Percentiles rank a stretch among this genome's conserved stretches.
phyloP scores from a whole-genome alignment of 176 grass and related monocot genomes.

The Oryza punctata region DNA sequence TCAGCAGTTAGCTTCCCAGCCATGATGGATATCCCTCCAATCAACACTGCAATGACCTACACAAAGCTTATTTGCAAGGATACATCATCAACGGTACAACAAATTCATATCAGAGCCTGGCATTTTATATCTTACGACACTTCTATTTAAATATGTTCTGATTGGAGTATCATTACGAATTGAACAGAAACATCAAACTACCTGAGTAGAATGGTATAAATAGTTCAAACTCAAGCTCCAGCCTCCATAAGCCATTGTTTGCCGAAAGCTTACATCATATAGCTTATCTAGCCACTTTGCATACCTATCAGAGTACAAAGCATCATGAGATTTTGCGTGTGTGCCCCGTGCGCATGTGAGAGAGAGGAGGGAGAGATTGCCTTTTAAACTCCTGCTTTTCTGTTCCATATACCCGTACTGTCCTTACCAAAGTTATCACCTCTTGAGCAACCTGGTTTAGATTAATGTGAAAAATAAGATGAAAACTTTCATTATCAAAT shows the following conservation, averaged over 20 bases:
- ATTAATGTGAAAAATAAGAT: slow-evolving; percentile 32
- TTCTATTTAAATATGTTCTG: not conserved
- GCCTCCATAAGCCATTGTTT: slow-evolving; percentile 91
- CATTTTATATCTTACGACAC: not conserved
- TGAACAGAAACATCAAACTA: slow-evolving; percentile 38
- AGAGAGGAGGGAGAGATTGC: slow-evolving; percentile 33
- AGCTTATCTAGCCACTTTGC: slow-evolving; percentile 82
- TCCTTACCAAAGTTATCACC: slow-evolving; percentile 74
- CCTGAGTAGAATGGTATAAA: slow-evolving; percentile 98
- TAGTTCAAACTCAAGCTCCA: slow-evolving; percentile 98
- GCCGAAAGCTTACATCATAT: slow-evolving; percentile 85
- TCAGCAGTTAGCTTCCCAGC: slow-evolving; percentile 82
- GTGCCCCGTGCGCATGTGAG: not conserved
- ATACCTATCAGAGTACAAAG: slow-evolving; percentile 69
- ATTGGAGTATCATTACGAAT: not conserved
- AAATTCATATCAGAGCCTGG: slow-evolving; percentile 5
- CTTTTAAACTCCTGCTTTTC: slow-evolving; percentile 90
- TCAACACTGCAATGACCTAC: slow-evolving; percentile 93
- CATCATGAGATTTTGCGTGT: slow-evolving; percentile 6
- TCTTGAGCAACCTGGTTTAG: slow-evolving; percentile 94
- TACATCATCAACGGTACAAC: slow-evolving; percentile 52
- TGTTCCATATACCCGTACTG: slow-evolving; percentile 90
- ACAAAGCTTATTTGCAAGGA: slow-evolving; percentile 74
- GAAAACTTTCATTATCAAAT: slow-evolving; percentile 31
- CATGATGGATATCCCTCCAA: slow-evolving; percentile 96